Evolutionary conservation across 106 monocot genomes (phyloP), one percentile per base, ranked within the genome.

Genomic region (Dendrobium catenatum): DNA sequence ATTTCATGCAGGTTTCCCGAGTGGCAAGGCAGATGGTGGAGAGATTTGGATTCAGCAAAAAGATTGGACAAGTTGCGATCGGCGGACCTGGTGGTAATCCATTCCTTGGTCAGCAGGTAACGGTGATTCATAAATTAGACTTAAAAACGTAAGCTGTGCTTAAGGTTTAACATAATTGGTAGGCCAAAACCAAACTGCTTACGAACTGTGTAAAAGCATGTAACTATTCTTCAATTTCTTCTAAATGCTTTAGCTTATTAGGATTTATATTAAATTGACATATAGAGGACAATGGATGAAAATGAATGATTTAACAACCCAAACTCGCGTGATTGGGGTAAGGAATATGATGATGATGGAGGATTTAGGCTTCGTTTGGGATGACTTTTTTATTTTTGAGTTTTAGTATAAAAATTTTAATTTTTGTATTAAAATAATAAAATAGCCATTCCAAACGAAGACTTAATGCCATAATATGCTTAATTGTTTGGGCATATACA

Each of bases 11-110:
- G 85, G 98, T 99, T 66, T 99, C 98, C 20, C 86, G 98, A 9
- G 98, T 99, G 44, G 98, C 98, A 18, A 88, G 98, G 61, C 98
- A 99, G 80, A 99, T 99, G 98, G 95, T 99, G 24, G 98, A 99
- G 82, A 89, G 98, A 75, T 90, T 99, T 81, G 97, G 97, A 0
- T 97, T 94, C 85, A 97, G 97, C 79, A 97, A 94, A 79, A 97
- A 94, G 77, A 97, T 97, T 22, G 97, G 97, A 5, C 97, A 97
- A 82, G 79, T 97, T 42, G 94, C 97, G 43, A 94, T 97, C 46
- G 98, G 98, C 1, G 89, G 95, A 17, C 77, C 88, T 56, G 95
- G 98, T 66, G 98, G 98, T 59, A 99, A 99, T 74, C 98, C 98
- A 59, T 99, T 99, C 74, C 87, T 99, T 47, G 98, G 98, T 40